Evolutionary conservation across 208 protist genomes (phyloP).

Genomic region (Endotrypanum monterogeii): DNA sequence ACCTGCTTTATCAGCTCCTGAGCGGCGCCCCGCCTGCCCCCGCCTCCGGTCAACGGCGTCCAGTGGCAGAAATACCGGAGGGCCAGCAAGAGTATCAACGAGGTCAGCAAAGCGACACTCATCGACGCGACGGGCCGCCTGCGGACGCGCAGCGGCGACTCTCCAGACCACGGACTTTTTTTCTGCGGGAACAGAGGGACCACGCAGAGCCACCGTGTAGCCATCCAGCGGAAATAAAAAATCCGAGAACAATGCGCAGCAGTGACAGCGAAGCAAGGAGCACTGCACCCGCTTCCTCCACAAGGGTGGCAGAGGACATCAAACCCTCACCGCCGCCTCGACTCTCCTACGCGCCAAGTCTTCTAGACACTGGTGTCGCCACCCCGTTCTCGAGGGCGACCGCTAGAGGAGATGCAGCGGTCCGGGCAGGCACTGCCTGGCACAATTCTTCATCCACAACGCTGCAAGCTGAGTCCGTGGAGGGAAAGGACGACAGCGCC

Average conservation of each 20-base stretch:
- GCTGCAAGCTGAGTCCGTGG: background rate
- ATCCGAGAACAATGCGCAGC: background rate
- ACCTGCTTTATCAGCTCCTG: constrained; percentile 6
- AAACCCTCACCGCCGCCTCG: background rate
- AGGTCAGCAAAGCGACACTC: background rate
- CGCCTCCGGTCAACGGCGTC: background rate
- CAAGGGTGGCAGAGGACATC: background rate
- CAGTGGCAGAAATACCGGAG: background rate
- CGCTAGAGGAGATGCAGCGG: background rate
- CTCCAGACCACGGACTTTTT: background rate
- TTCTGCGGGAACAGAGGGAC: background rate
- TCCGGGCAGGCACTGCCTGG: background rate
- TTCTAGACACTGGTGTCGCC: background rate
- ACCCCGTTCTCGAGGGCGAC: background rate
- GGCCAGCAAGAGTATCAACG: background rate
- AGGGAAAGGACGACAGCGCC: background rate
- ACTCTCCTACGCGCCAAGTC: background rate
- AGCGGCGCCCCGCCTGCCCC: background rate
- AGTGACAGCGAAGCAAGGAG: background rate
- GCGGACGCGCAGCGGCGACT: background rate
- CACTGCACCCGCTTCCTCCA: background rate
- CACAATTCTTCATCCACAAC: background rate
- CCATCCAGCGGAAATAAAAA: background rate
- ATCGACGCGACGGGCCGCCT: too few relatives aligned
- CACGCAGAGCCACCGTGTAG: background rate